These are phyloP conservation scores for Verticillium dahliae DNA, from an alignment of 2,329 filamentous ascomycete species.

Conservation along the genomic window DNA sequence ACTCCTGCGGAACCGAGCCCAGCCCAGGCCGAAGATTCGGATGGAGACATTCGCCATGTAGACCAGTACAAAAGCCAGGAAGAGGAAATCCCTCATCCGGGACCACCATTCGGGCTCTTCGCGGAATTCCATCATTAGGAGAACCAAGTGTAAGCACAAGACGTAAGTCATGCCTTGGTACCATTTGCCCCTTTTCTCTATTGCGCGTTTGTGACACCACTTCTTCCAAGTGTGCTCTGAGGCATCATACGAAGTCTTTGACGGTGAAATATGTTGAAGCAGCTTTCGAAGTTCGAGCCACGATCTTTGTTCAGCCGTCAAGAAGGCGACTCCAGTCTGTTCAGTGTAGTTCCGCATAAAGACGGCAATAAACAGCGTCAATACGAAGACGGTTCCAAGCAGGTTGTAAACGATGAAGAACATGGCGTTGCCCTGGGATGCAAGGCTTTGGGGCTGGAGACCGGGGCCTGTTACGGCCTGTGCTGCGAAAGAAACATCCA, in stretches of 20 bases:
- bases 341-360: constrained; percentile 99
- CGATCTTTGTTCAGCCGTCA: constrained; percentile 91
- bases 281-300: constrained; percentile 95
- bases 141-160: constrained; percentile 73
- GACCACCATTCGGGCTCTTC: constrained; percentile 69
- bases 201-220: constrained; percentile 92
- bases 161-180: constrained; percentile 74
- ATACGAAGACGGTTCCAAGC: constrained; percentile 88
- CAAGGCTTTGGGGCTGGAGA: constrained; percentile 63
- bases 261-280: constrained; percentile 86
- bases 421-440: constrained; percentile 75
- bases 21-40: constrained; percentile 81
- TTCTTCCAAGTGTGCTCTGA: constrained; percentile 73
- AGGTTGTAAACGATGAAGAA: constrained; percentile 98
- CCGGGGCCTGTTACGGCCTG: constrained; percentile 75
- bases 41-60: constrained; percentile 80
- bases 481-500: constrained; percentile 79
- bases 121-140: constrained; percentile 83
- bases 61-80: constrained; percentile 73
- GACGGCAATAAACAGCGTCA: constrained; percentile 96
- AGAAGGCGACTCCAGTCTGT: constrained; percentile 91
- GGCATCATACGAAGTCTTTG: constrained; percentile 80
- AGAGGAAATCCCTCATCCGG: constrained; percentile 63
- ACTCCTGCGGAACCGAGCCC: constrained; percentile 84
- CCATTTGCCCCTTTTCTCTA: constrained; percentile 92